Evolutionary conservation across 208 protist genomes (phyloP), one percentile per base, ranked within the genome.

Genomic region (Leishmania turanica): DNA sequence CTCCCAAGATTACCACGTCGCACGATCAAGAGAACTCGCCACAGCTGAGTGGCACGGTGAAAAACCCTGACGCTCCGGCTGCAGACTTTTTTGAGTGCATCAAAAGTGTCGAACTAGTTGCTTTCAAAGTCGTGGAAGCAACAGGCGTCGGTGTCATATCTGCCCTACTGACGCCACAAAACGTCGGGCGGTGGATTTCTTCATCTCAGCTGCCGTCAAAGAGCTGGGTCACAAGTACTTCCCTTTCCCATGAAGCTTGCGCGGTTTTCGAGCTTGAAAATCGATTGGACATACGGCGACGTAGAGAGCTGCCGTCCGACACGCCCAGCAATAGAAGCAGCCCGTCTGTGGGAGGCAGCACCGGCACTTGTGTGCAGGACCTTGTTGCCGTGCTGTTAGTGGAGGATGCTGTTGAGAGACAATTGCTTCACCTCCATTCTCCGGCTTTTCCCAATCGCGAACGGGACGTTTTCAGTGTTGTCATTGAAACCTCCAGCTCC

Each of bases 221-320:
- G 27, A 75, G 82, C 64, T 85, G 82, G 82, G 71, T 81, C 7
- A 85, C 82, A 11, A 78, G 69, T 19, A 75, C 65, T 8, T 27
- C 64, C 49, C 42, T 81, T 5, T 24, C 82, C 24, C 40, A 8
- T 3, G 40, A 37, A 27, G 82, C 82, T 31, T 60, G 0, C n/a
- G 77, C 64, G 4, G 9, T 85, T 78, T 69, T 85, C 17, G 49
- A 74, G 31, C 19, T 80, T 17, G 62, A 54, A 53, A 49, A 64
- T 37, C 13, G 37, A 31, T 15, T 19, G 27, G 74, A 49, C 24
- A 34, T 77, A 21, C 74, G 8, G 56, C 24, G 24, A 34, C 11
- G 19, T 24, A 65, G 56, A 21, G 24, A 45, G 9, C 11, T 65
- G 7, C 72, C 19, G 2, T 47, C 72, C 24, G 11, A 8, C 51